Evolutionary conservation across 2,329 filamentous ascomycete species (phyloP).

Genomic region (Cercospora janseana): DNA sequence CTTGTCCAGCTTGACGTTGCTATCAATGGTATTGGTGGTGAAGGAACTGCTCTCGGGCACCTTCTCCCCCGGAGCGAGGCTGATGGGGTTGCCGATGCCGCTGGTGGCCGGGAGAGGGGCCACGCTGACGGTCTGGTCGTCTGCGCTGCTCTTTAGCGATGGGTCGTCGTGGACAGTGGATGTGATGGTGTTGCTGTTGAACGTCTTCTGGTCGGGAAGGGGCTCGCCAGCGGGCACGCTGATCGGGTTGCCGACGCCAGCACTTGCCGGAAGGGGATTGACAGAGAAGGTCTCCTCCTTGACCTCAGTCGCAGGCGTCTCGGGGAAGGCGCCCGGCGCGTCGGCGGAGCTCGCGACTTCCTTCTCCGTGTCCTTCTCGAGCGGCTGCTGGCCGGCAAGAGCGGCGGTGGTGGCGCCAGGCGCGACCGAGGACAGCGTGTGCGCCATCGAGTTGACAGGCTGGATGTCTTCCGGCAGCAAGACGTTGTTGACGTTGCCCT

Average conservation of each 20-base stretch:
- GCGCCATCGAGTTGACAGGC: conserved; percentile 46
- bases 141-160: conserved; percentile 44
- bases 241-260: conserved; percentile 71
- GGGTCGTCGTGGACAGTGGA: conserved; percentile 66
- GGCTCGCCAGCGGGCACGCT: conserved; percentile 74
- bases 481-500: conserved; percentile 91
- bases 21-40: conserved; percentile 68
- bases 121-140: conserved; percentile 47
- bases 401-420: conserved; percentile 70
- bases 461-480: conserved; percentile 71
- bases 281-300: conserved; percentile 51
- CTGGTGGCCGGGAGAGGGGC: conserved; percentile 58
- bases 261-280: conserved; percentile 59
- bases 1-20: conserved; percentile 66
- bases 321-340: conserved; percentile 68
- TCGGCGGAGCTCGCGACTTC: conserved; percentile 19
- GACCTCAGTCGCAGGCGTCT: conserved; percentile 58
- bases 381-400: conserved; percentile 65
- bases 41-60: conserved; percentile 67
- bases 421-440: conserved; percentile 58
- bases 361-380: conserved; percentile 41
- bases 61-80: conserved; percentile 74
- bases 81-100: conserved; percentile 72
- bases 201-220: conserved; percentile 65
- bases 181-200: conserved; percentile 69